Conservation (phyloP, 2,329 filamentous ascomycete species). For the Diaporthe sp. region DNA sequence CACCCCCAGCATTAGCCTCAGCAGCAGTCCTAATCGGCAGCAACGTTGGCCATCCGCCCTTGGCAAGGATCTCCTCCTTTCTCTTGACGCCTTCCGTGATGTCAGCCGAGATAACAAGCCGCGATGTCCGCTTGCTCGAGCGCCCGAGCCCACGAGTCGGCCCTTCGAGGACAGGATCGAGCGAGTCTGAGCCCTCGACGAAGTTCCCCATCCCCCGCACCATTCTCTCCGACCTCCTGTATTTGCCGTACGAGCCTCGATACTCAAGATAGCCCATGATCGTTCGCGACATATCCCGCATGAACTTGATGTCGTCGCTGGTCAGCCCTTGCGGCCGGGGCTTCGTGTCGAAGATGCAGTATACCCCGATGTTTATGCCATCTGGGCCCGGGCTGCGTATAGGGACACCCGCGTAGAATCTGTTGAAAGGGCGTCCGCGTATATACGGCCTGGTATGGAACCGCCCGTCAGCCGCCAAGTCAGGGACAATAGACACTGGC, state of each 20-base stretch:
- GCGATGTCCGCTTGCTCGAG: constrained; percentile 22
- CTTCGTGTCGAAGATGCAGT: constrained; percentile 47
- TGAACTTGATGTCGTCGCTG: constrained; percentile 41
- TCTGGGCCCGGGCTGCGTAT: constrained; percentile 46
- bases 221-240: constrained; percentile 49
- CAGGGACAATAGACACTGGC: constrained; percentile 47
- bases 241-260: constrained; percentile 40
- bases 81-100: neutral
- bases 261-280: constrained; percentile 51
- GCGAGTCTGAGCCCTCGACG: constrained; percentile 43
- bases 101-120: neutral
- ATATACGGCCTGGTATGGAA: constrained; percentile 43
- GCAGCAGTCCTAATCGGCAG: constrained; percentile 3
- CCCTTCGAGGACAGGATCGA: neutral
- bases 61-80: neutral
- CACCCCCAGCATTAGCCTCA: neutral
- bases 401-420: constrained; percentile 55
- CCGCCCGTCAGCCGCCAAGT: constrained; percentile 46
- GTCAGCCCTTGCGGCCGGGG: constrained; percentile 41
- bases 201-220: constrained; percentile 49
- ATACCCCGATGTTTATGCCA: constrained; percentile 55
- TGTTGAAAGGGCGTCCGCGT: constrained; percentile 37
- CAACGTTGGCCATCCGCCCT: neutral
- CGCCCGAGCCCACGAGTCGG: neutral
- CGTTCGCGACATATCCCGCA: constrained; percentile 41